Evolutionary conservation across 2,329 filamentous ascomycete species (phyloP), one percentile per base, ranked within the genome.

Genomic region (Aspergillus hortae): DNA sequence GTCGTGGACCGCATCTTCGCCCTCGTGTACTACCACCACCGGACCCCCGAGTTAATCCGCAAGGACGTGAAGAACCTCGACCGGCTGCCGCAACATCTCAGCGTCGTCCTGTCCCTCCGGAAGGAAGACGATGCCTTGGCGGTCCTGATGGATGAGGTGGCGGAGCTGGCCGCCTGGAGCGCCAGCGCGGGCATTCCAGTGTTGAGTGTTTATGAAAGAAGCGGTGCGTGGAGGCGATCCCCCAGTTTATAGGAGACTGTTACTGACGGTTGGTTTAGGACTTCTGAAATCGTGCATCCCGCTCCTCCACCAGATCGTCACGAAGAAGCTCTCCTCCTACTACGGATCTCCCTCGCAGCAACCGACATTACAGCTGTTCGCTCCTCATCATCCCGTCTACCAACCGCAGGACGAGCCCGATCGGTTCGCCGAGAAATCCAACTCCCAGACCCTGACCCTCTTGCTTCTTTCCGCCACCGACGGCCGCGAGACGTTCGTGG

Each of bases 141-240:
- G 63, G 84, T 86, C 21, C 74, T 99, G 55, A 85, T 97, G 64
- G 90, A 95, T 62, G 91, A 99, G 73, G 88, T 90, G 12, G 88
- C 92, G 38, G 94, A 99, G 69, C 82, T 99, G 55, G 86, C 89
- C 17, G 92, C 92, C 3, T 99, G 94, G 94, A 94, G 89, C 68
- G 87, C 90, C 25, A 90, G 90, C 65, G 89, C 90, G 21, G 91
- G 91, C 6, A 95, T 99, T 55, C 86, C 89, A 11, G 83, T 87
- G 70, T 76, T 99, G 60, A 96, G 91, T 45, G 80, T 99, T 25
- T 99, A 99, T 68, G 94, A 99, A 73, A 87, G 85, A 71, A 94
- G 87, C 56, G 92, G 92, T 95, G 78, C 46, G 81, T 61, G 12
- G 17, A 35, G 43, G 47, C 6, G 14, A 49, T 38, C 42, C n/a